Conservation (phyloP, 1,284 basidiomycete genomes). For the Cerioporus squamosus region DNA sequence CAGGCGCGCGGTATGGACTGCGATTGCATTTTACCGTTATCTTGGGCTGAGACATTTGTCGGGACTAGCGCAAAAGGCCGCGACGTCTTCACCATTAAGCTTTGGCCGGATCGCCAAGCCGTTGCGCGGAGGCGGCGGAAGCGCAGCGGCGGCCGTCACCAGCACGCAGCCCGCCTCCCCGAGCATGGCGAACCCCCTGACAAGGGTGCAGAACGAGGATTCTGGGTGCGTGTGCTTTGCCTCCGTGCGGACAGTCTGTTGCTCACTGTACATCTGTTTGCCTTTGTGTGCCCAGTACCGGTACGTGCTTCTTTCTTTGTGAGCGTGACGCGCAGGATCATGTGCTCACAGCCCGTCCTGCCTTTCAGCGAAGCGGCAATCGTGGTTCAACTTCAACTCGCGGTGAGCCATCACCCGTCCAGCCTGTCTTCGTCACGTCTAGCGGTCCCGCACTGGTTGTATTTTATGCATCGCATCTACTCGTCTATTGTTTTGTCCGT, state of each 20-base stretch:
- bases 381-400: constrained; percentile 83
- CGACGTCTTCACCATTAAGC: constrained; percentile 69
- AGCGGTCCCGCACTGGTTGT: constrained; percentile 37
- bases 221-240: constrained; percentile 59
- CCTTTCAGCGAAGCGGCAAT: constrained; percentile 77
- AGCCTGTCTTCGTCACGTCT: constrained; percentile 27
- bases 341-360: constrained; percentile 13
- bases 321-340: constrained; percentile 5
- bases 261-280: constrained; percentile 13
- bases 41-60: constrained; percentile 17
- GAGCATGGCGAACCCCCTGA: constrained; percentile 60
- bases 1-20: constrained; percentile 81
- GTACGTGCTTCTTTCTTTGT: constrained; percentile 28
- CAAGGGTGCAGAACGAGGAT: constrained; percentile 80
- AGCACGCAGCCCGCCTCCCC: constrained; percentile 48
- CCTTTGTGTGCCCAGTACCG: constrained; percentile 32
- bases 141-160: constrained; percentile 41
- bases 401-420: constrained; percentile 46
- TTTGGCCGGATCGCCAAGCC: constrained; percentile 98
- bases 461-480: constrained; percentile 43
- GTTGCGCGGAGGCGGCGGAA: constrained; percentile 88
- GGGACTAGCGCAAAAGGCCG: constrained; percentile 74
- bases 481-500: constrained; percentile 28
- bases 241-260: constrained; percentile 19
- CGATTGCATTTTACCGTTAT: constrained; percentile 17